These are phyloP conservation scores for Ogataea kodamae DNA, from an alignment of 805 yeast species.

Conservation along the genomic window DNA sequence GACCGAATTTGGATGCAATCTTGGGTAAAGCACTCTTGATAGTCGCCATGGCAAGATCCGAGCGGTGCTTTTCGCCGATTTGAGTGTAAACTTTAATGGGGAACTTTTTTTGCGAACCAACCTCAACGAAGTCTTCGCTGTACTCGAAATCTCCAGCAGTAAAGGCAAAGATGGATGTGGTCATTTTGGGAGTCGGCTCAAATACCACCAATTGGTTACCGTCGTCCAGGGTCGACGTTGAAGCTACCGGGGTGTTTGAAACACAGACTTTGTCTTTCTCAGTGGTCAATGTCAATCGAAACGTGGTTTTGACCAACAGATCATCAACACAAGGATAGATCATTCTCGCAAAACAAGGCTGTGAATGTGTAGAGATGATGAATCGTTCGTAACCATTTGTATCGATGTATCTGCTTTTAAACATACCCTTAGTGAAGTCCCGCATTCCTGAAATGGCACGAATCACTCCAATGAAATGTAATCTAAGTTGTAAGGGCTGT, in stretches of 20 bases:
- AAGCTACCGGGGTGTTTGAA: constrained; percentile 43
- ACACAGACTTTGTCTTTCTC: constrained; percentile 44
- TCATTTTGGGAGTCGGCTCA: constrained; percentile 53
- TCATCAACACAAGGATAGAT: constrained; percentile 74
- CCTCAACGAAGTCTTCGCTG: constrained; percentile 35
- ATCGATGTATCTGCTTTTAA: constrained; percentile 62
- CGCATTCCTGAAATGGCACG: constrained; percentile 47
- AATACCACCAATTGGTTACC: constrained; percentile 40
- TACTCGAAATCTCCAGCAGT: constrained; percentile 64
- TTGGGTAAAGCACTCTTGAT: constrained; percentile 46
- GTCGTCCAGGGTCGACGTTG: constrained; percentile 15
- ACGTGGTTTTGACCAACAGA: constrained; percentile 48
- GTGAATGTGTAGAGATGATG: constrained; percentile 67
- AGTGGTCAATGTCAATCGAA: constrained; percentile 49
- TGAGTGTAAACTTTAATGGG: constrained; percentile 57
- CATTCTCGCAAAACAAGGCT: constrained; percentile 59
- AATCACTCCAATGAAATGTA: constrained; percentile 50
- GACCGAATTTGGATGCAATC: constrained; percentile 42
- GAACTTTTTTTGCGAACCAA: constrained; percentile 26
- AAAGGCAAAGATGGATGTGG: constrained; percentile 65
- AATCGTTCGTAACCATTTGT: constrained; percentile 49
- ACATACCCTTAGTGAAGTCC: constrained; percentile 62
- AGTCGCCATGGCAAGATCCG: constrained; percentile 48
- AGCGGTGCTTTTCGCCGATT: constrained; percentile 45
- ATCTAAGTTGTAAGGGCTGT: constrained; percentile 15